Evolutionary conservation across 208 protist species (phyloP), one percentile per base, ranked within the genome.

Genomic region (Acanthamoeba sp.): DNA sequence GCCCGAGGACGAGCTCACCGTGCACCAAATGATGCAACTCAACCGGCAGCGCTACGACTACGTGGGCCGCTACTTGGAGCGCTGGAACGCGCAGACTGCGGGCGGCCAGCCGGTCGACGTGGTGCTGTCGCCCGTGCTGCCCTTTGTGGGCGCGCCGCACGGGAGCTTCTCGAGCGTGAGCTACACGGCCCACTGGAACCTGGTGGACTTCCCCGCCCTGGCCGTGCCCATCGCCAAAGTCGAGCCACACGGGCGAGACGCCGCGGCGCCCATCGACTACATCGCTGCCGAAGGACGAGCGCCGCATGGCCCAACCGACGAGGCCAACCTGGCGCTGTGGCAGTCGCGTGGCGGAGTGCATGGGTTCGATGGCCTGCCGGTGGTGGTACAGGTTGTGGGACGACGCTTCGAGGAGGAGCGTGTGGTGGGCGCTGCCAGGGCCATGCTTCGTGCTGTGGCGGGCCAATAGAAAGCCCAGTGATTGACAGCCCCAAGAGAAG

Each of bases 171-270:
- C 9, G 14, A 1, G 20, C 24, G 91, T 55, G 34, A 18, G n/a
- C 29, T 95, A 95, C 91, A 95, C 91, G 1, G 0, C 27, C 3
- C n/a, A 1, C 24, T 95, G 90, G 89, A 95, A 95, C 71, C 27
- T 87, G 50, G 18, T 95, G 1, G 52, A 94, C 40, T 95, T 91
- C 88, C 84, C 94, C 0, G 87, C 62, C n/a, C n/a, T 64, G 4
- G 62, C 57, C 0, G 94, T 95, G 50, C 94, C 94, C 50, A 52
- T 95, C 10, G 29, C 59, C 36, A 24, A 32, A 12, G 94, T 95
- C 22, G 36, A 73, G 50, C 40, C 22, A 3, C 20, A 69, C 2
- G 94, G 90, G 27, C 22, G 45, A 1, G 78, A 78, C 14, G 69
- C 69, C 69, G 69, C 16, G 24, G 69, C 69, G 18, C 69, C 69